These are phyloP conservation scores for Gigaspora rosea DNA, from an alignment of 192 early-diverging fungal genomes.

Conservation along the genomic window DNA sequence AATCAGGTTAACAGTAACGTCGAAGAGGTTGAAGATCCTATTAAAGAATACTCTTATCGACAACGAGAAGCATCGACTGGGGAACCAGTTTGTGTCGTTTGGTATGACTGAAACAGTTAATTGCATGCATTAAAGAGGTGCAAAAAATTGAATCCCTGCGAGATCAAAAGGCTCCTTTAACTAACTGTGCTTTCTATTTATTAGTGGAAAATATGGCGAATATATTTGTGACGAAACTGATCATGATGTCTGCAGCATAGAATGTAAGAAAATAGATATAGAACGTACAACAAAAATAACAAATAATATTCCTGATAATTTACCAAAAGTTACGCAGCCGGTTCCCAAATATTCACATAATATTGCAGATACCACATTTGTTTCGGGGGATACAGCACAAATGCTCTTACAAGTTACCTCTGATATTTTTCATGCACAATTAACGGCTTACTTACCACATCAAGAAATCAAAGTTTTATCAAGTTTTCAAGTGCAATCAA, in stretches of 20 bases:
- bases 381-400: neutral
- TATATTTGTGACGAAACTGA: constrained; percentile 24
- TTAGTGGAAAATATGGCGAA: constrained; percentile 25
- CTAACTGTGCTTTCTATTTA: neutral
- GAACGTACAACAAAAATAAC: neutral
- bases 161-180: neutral
- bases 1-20: no score
- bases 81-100: constrained; percentile 6
- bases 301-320: neutral
- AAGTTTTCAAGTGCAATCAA: constrained; percentile 19
- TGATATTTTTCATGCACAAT: constrained; percentile 12
- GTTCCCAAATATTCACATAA: neutral
- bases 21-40: neutral
- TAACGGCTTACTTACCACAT: constrained; percentile 11
- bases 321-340: neutral
- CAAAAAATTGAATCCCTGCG: neutral
- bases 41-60: constrained; percentile 8
- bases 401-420: neutral
- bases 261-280: constrained; percentile 29
- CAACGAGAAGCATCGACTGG: neutral
- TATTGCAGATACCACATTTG: neutral
- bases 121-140: neutral
- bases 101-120: neutral
- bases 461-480: constrained; percentile 18
- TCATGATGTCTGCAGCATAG: constrained; percentile 23